Conservation (phyloP, 1,139 yeast species). For the Kodamaea suecica region DNA sequence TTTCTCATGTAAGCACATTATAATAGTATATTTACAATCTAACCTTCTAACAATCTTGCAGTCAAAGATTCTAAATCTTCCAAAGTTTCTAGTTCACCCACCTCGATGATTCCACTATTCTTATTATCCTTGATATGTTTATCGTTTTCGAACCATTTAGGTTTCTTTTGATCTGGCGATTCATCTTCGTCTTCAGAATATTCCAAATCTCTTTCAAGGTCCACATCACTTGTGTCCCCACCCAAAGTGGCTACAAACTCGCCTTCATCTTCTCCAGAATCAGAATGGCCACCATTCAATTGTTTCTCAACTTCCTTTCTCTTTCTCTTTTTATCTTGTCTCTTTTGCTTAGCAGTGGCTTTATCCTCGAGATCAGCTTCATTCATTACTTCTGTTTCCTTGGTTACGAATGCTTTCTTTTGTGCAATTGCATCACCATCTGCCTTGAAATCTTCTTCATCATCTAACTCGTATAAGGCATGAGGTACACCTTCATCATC, state of each 20-base stretch:
- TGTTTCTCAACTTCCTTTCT: conserved; percentile 74
- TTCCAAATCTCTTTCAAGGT: conserved; percentile 51
- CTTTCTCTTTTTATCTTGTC: conserved; percentile 84
- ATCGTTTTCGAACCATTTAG: conserved; percentile 58
- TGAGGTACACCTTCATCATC: conserved; percentile 95
- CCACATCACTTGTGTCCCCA: conserved; percentile 18
- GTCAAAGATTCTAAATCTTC: conserved; percentile 94
- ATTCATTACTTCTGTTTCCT: conserved; percentile 68
- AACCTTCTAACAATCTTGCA: conserved; percentile 47
- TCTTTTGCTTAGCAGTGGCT: conserved; percentile 73
- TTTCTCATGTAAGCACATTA: no score
- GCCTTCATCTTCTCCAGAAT: conserved; percentile 20
- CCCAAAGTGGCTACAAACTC: conserved; percentile 26
- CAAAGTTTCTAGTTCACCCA: conserved; percentile 84
- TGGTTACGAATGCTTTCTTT: conserved; percentile 60
- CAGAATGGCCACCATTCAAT: conserved; percentile 42
- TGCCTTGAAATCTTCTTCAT: conserved; percentile 79
- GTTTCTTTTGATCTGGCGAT: conserved; percentile 51
- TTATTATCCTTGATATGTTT: conserved; percentile 20
- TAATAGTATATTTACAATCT: no score
- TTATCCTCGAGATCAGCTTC: conserved; percentile 77
- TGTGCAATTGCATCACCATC: conserved; percentile 73
- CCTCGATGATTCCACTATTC: conserved; percentile 51
- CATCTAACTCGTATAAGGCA: conserved; percentile 85
- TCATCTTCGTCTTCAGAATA: conserved; percentile 28